Base-by-base conservation (phyloP, 768 basidiomycete genomes). In the Hypholoma fasciculare region DNA sequence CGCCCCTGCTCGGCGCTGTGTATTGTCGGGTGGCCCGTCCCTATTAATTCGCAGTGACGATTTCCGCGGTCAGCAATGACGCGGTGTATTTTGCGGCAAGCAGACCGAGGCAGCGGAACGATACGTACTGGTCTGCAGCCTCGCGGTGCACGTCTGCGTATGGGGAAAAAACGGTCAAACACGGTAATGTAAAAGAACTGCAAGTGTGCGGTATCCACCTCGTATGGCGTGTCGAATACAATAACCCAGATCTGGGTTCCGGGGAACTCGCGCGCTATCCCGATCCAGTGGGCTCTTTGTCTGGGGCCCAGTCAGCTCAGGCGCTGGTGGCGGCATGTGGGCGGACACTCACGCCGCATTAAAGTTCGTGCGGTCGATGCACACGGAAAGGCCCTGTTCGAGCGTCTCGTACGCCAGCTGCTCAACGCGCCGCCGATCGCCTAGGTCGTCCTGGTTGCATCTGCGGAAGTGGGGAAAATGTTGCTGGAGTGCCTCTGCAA, bases 391-490 rank as follows among this genome's bases (percentile, higher is more conserved):
- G n/a, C 89, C 88, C 61, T 78, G 70, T 47, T 65, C 61, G 52
- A 92, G 77, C 7, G 78, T 76, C 20, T 72, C 62, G 57, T 84
- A 72, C 5, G 84, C 87, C 38, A 86, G 71, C 8, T 72, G 68
- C 67, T 92, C 91, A 0, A 92, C 91, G n/a, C 64, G 71, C 12
- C 78, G 78, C 63, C 91, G 79, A 64, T 78, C 76, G 16, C 90
- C 92, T 43, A 94, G 78, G 54, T 92, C 87, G 65, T 94, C 92
- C 71, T 93, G 90, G 73, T 85, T 91, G 69, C 89, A 92, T 63
- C 89, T 79, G 44, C 76, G 75, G 68, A 91, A 89, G 42, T 71
- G 71, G 8, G 90, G 87, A 57, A 80, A 81, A 63, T 86, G 72
- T 4, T 67, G 59, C 65, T 91, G 76, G 4, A 93, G 78, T n/a